Conservation (phyloP, 495 filamentous ascomycete species). For the Talaromyces nanjingensis region DNA sequence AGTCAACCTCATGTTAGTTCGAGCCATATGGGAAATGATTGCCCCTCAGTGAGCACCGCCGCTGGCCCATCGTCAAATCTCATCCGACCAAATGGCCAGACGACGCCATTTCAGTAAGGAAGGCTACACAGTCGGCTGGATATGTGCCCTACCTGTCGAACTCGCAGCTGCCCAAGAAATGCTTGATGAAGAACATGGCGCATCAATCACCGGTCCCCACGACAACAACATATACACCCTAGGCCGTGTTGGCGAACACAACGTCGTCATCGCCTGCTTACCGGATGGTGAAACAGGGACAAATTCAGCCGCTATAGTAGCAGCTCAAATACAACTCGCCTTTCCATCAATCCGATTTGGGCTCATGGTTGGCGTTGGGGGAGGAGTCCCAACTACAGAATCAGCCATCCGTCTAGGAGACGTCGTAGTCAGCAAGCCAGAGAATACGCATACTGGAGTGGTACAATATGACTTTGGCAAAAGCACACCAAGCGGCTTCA, state of each 20-base stretch:
- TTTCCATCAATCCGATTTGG: conserved; percentile 24
- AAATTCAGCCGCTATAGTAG: conserved; percentile 17
- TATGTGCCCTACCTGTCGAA: conserved; percentile 34
- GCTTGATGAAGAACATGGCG: conserved; percentile 31
- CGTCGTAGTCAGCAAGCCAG: conserved; percentile 20
- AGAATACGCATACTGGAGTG: conserved; percentile 12
- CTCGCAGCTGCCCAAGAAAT: conserved; percentile 24
- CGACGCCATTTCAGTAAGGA: background rate
- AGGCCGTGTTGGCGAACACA: conserved; percentile 25
- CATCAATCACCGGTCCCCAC: background rate
- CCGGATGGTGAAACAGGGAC: conserved; percentile 13
- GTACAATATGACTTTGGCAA: conserved; percentile 19
- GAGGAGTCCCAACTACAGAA: conserved; percentile 21
- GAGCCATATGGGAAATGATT: too few species aligned
- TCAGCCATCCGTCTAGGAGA: conserved; percentile 23
- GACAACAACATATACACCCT: conserved; percentile 27
- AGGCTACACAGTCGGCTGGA: conserved; percentile 40
- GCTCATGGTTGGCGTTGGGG: conserved; percentile 34
- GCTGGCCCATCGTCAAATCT: too few species aligned
- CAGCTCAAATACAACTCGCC: conserved; percentile 19
- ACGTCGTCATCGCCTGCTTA: conserved; percentile 30
- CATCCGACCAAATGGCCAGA: too few species aligned
- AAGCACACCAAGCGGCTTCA: conserved; percentile 4
- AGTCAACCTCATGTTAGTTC: too few species aligned
- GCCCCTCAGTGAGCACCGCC: too few species aligned